Evolutionary conservation across 768 basidiomycete species (phyloP), one percentile per base, ranked within the genome.

Genomic region (Neoboletus brunneissimus): DNA sequence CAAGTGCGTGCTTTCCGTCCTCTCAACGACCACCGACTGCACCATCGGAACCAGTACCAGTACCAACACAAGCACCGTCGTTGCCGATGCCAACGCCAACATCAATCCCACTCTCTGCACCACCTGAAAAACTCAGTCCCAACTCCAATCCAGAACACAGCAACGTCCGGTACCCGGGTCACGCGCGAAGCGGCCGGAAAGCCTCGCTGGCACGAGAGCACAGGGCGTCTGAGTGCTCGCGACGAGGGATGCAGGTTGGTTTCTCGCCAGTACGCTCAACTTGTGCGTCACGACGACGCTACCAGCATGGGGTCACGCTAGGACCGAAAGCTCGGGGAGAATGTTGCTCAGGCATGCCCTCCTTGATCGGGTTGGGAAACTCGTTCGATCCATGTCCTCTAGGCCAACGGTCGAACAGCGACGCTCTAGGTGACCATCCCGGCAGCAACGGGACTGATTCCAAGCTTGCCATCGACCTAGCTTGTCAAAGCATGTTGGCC

Each of bases 401-500:
- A 11, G n/a, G 5, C 15, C 23, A 51, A 8, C 20, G 20, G 5
- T 29, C 37, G 23, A 38, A 32, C 25, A n/a, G 25, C 8, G 43
- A 34, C 2, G 29, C 15, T 9, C 23, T 9, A 5, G 18, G 42
- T 18, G 23, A 51, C n/a, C 49, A 3, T 13, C 29, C 6, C 31
- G 2, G 15, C 29, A 11, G 6, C 20, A 29, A 16, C 13, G 23
- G 13, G 4, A 12, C n/a, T 3, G n/a, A 22, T n/a, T 18, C 46
- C 31, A 58, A 23, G 11, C 12, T 43, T 1, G 18, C 31, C 22
- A 54, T 70, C 22, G 68, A 68, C 35, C 47, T 59, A 0, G 55
- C 68, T 2, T 71, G 64, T 47, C 66, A 48, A 51, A 60, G 64
- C 45, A 71, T 70, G 34, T 25, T 72, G 12, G 69, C 70, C 32